Percentiles rank a stretch among this genome's conserved stretches.
Evolutionary conservation across 371 early-diverging fungal species (phyloP).

Genomic region (Nematocida sp.): DNA sequence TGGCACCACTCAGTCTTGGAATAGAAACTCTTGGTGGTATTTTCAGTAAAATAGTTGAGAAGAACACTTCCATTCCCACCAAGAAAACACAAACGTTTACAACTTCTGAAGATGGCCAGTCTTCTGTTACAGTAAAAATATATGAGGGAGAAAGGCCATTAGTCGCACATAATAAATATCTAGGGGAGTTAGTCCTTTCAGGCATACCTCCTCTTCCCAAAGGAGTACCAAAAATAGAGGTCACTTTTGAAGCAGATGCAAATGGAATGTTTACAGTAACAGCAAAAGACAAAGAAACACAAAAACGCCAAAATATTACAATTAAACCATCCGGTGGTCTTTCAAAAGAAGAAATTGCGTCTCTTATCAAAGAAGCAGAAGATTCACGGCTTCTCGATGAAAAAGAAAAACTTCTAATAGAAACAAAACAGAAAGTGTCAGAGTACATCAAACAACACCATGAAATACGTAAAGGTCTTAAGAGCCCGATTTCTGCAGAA

Average conservation of each 20-base stretch:
- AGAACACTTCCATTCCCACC: slow-evolving; percentile 97
- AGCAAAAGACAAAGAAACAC: slow-evolving; percentile 91
- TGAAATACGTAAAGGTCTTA: slow-evolving; percentile 78
- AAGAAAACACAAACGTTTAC: slow-evolving; percentile 97
- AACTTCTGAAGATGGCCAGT: slow-evolving; percentile 96
- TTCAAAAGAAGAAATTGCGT: slow-evolving; percentile 85
- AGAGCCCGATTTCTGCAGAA: background rate
- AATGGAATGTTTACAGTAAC: slow-evolving; percentile 95
- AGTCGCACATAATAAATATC: slow-evolving; percentile 87
- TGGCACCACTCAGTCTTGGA: slow-evolving; percentile 93
- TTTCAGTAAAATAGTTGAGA: slow-evolving; percentile 88
- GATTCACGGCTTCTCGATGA: slow-evolving; percentile 81
- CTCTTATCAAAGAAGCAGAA: slow-evolving; percentile 87
- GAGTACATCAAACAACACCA: slow-evolving; percentile 86
- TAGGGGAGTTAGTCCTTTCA: slow-evolving; percentile 88
- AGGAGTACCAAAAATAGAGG: slow-evolving; percentile 92
- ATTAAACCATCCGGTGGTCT: slow-evolving; percentile 90
- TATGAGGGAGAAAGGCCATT: slow-evolving; percentile 98
- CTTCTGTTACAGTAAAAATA: slow-evolving; percentile 89
- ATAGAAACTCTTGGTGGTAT: slow-evolving; percentile 78
- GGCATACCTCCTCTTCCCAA: slow-evolving; percentile 76
- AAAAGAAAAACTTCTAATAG: slow-evolving; percentile 86
- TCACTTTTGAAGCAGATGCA: slow-evolving; percentile 95
- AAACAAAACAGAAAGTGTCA: slow-evolving; percentile 87
- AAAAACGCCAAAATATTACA: slow-evolving; percentile 77